Evolutionary conservation across 192 early-diverging fungal species (phyloP), one percentile per base, ranked within the genome.

Genomic region (Dimargaris verticillata): DNA sequence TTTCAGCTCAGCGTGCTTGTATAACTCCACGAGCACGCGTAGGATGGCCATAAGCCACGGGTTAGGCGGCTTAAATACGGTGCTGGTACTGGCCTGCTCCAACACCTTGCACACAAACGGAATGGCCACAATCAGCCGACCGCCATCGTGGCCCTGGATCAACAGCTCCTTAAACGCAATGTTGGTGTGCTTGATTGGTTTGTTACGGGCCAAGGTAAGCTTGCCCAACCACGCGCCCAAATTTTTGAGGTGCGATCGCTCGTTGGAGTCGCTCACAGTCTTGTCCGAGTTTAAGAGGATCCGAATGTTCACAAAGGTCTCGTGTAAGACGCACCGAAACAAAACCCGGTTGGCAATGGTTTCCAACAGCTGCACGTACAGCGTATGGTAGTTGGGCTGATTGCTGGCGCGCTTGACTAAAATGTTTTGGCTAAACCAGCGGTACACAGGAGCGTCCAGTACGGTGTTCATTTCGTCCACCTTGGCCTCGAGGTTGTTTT

Each of bases 91-190:
- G 52, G 86, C 81, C 69, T 95, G 92, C 63, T 95, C 92, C 52
- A 99, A 73, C 0, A 97, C 89, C 70, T 97, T 95, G 77, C 95
- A 99, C 11, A 94, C 90, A 67, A 99, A 99, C 41, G 95, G 95
- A 61, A 99, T 95, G 5, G 89, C 93, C 17, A 97, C 89, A 75
- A 94, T 91, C 33, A 99, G 74, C 18, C 92, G 72, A 52, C 85
- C 82, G 43, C 75, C 79, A 62, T 85, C 85, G 66, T 85, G 95
- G 3, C 95, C 95, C 74, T 99, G 89, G 57, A 96, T 72, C 51
- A 99, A 64, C 10, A 99, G 67, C 61, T 90, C 88, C 77, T 99
- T 99, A 72, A 99, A 91, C 0, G 90, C 83, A 50, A 97, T 79
- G 60, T 95, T 83, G 62, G 96, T 93, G 70, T 95, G 93, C 69